Percentiles rank a stretch among this genome's conserved stretches.
Evolutionary conservation across 257 asterid species (phyloP).

Genomic region (Jacaranda copaia): DNA sequence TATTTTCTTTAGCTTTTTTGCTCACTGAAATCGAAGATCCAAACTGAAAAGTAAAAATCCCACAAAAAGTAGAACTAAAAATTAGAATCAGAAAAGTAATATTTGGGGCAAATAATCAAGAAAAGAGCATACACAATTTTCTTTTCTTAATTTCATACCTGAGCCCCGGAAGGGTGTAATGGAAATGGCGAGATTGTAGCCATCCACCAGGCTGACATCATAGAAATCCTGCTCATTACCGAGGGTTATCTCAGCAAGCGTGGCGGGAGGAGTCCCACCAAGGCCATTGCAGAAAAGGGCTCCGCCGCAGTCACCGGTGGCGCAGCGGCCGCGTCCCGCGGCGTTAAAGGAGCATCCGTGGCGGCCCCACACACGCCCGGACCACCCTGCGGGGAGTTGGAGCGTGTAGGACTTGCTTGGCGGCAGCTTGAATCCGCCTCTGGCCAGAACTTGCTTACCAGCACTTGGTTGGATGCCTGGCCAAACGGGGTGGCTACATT

Average conservation of each 20-base stretch:
- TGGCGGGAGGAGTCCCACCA: slow-evolving; percentile 93
- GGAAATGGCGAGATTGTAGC: slow-evolving; percentile 88
- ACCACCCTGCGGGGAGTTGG: slow-evolving; percentile 77
- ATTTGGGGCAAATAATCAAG: slow-evolving; percentile 4
- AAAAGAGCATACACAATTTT: neutral
- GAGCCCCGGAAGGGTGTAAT: slow-evolving; percentile 73
- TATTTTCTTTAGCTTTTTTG: neutral
- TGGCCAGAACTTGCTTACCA: slow-evolving; percentile 72
- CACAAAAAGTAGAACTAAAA: neutral
- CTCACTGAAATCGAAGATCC: neutral
- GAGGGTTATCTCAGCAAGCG: slow-evolving; percentile 86
- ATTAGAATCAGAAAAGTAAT: neutral
- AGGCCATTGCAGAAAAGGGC: slow-evolving; percentile 81
- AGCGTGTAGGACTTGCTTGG: slow-evolving; percentile 64
- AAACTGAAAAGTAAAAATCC: neutral
- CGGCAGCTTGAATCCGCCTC: slow-evolving; percentile 79
- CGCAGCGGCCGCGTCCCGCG: slow-evolving; percentile 77
- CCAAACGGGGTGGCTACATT: slow-evolving; percentile 87
- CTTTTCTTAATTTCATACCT: slow-evolving; percentile 42
- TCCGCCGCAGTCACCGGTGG: slow-evolving; percentile 97
- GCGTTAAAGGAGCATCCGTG: slow-evolving; percentile 84
- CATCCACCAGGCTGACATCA: slow-evolving; percentile 95
- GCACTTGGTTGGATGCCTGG: slow-evolving; percentile 88
- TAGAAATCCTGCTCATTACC: slow-evolving; percentile 87
- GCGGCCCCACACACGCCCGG: slow-evolving; percentile 96